Evolutionary conservation across 2,329 filamentous ascomycete genomes (phyloP), one percentile per base, ranked within the genome.

Genomic region (Sporothrix phasma): DNA sequence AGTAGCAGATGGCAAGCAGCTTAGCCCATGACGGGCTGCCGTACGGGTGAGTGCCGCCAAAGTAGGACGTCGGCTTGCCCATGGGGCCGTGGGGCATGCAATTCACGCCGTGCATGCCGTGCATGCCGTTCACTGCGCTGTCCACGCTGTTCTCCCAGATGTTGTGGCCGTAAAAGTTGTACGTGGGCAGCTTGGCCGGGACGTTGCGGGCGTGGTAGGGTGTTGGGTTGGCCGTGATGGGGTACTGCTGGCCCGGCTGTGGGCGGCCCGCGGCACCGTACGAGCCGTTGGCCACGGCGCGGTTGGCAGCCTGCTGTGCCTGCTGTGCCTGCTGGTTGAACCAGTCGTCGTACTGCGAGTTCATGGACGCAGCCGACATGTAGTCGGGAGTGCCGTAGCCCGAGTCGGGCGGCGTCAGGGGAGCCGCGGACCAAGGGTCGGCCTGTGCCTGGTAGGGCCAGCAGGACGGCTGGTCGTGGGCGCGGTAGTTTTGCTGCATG

Each of bases 371-470:
- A 3, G 82, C 80, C 47, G 82, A 84, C 58, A 77, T 74, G 67
- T 84, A 83, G 68, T 85, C 83, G 4, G 83, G 83, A 0, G 83
- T 86, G 49, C 82, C 82, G 64, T 85, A 85, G 5, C 83, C 83
- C 22, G 83, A 85, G 67, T 85, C 83, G 1, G 83, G 83, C 2
- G 83, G 83, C 0, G 83, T 85, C 64, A 85, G 73, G 6, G 81
- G 81, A 2, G 78, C 78, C 13, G 73, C 65, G 6, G 70, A 68
- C 77, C 77, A 76, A 15, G 79, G 76, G 43, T 72, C 70, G 6
- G 73, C 68, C 41, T 73, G 69, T 17, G 67, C 65, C 67, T 70
- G 71, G 7, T 69, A 75, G 39, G 74, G 70, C 76, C 80, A 80
- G 2, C 75, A 72, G 13, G 73, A 37, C 43, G 47, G 58, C 24